phyloP scores from a whole-genome alignment of 345 rosid species.

The Salix suchowensis region DNA sequence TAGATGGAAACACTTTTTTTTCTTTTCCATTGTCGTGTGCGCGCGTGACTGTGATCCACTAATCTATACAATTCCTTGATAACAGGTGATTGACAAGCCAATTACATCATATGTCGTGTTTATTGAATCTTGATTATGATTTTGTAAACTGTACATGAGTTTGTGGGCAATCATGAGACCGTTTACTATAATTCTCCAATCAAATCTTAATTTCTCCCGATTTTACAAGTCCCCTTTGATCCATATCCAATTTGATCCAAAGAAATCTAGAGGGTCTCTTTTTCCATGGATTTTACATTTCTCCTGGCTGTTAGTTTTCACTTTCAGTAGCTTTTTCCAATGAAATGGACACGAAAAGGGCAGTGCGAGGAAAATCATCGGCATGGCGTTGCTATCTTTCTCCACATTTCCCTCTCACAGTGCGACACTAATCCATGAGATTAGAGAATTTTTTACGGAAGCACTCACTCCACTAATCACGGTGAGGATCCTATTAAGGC shows the following conservation, averaged over 20 bases:
- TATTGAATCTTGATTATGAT: not conserved
- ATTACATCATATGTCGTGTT: not conserved
- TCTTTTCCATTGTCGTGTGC: too few species aligned
- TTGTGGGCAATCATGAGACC: not conserved
- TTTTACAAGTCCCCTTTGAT: not conserved
- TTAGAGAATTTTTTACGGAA: not conserved
- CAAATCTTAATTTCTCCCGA: not conserved
- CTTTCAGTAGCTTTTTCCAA: not conserved
- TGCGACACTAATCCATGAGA: not conserved
- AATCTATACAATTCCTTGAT: not conserved
- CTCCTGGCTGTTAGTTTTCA: not conserved
- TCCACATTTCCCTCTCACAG: not conserved
- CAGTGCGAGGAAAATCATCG: not conserved
- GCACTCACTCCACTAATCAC: slow-evolving; percentile 14
- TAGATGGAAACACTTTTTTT: not conserved
- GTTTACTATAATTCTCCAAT: not conserved
- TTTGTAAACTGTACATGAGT: not conserved
- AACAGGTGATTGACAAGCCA: not conserved
- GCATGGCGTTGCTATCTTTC: not conserved
- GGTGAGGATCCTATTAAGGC: not conserved
- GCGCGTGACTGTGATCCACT: not conserved
- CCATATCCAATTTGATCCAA: not conserved
- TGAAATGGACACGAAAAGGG: not conserved
- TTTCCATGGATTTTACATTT: not conserved
- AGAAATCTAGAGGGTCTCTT: not conserved